Evolutionary conservation across 2,329 filamentous ascomycete genomes (phyloP).

Genomic region (Nemania bipapillata): DNA sequence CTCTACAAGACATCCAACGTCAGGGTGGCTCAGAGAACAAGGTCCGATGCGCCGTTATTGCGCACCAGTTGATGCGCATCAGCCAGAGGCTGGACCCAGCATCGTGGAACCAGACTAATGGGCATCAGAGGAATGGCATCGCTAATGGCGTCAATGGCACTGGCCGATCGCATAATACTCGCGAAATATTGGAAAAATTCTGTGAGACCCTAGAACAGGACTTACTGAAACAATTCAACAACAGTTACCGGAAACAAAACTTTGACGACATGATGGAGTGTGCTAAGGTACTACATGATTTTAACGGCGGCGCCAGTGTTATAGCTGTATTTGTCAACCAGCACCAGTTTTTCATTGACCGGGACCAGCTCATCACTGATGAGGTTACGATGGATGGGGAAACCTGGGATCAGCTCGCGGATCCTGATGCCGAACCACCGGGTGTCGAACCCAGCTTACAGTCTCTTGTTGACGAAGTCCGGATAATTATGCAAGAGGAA

Average conservation of each 20-base stretch:
- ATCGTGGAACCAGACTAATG: slow-evolving; percentile 74
- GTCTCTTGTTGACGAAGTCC: slow-evolving; percentile 91
- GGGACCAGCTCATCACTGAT: slow-evolving; percentile 88
- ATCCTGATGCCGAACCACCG: slow-evolving; percentile 91
- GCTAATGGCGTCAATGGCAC: slow-evolving; percentile 60
- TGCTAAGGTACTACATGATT: slow-evolving; percentile 90
- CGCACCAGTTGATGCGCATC: slow-evolving; percentile 91
- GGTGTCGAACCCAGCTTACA: slow-evolving; percentile 92
- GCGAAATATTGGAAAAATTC: slow-evolving; percentile 95
- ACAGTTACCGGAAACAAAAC: slow-evolving; percentile 93
- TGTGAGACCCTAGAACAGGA: slow-evolving; percentile 96
- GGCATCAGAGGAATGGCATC: slow-evolving; percentile 61
- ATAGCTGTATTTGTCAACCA: slow-evolving; percentile 98
- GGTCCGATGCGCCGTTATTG: slow-evolving; percentile 92
- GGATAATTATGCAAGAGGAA: slow-evolving; percentile 94
- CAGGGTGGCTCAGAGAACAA: slow-evolving; percentile 90
- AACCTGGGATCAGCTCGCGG: slow-evolving; percentile 90
- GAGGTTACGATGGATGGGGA: slow-evolving; percentile 80
- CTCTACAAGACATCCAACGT: slow-evolving; percentile 87
- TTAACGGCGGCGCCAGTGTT: slow-evolving; percentile 94
- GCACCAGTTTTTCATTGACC: slow-evolving; percentile 98
- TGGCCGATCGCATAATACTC: slow-evolving; percentile 71
- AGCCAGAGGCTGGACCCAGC: slow-evolving; percentile 86
- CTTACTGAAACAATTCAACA: slow-evolving; percentile 93
- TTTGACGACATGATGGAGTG: slow-evolving; percentile 99